Evolutionary conservation across 805 yeast genomes (phyloP).

Genomic region (Maudiozyma serrabonitensis): DNA sequence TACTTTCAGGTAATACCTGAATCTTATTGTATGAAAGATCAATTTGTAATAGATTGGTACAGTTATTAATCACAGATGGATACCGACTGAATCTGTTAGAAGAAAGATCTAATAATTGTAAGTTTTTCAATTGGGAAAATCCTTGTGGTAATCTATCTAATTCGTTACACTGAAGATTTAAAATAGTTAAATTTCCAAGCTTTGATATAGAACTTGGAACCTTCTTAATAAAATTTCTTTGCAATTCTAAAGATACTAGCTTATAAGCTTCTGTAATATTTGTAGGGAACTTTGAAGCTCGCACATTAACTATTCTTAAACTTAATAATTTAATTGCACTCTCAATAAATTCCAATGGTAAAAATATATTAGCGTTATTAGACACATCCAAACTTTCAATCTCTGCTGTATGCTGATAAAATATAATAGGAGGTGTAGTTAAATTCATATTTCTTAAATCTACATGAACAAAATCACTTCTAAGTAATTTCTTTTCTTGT

Average conservation of each 20-base stretch:
- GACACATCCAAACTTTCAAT: constrained; percentile 77
- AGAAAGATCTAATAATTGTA: constrained; percentile 60
- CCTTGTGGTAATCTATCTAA: constrained; percentile 51
- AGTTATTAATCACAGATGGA: constrained; percentile 56
- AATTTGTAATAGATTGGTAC: constrained; percentile 51
- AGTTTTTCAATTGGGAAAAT: constrained; percentile 44
- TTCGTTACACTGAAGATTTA: constrained; percentile 70
- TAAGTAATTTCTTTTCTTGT: constrained; percentile 54
- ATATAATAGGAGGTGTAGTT: constrained; percentile 74
- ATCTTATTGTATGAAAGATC: constrained; percentile 79
- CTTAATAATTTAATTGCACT: constrained; percentile 60
- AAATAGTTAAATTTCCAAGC: constrained; percentile 43
- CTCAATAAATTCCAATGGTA: constrained; percentile 81
- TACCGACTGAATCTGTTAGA: constrained; percentile 60
- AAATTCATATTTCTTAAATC: constrained; percentile 63
- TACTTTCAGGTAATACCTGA: constrained; percentile 46
- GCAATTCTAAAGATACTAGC: constrained; percentile 59
- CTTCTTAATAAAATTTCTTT: constrained; percentile 63
- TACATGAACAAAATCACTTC: constrained; percentile 57
- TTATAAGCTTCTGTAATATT: constrained; percentile 62
- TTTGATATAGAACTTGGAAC: constrained; percentile 49
- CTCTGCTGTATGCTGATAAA: constrained; percentile 71
- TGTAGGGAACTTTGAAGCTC: constrained; percentile 64
- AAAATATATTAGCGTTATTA: constrained; percentile 72
- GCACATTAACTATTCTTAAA: constrained; percentile 60